These are phyloP conservation scores for Populus trichocarpa DNA, from an alignment of 441 rosid genomes.

Conservation along the genomic window DNA sequence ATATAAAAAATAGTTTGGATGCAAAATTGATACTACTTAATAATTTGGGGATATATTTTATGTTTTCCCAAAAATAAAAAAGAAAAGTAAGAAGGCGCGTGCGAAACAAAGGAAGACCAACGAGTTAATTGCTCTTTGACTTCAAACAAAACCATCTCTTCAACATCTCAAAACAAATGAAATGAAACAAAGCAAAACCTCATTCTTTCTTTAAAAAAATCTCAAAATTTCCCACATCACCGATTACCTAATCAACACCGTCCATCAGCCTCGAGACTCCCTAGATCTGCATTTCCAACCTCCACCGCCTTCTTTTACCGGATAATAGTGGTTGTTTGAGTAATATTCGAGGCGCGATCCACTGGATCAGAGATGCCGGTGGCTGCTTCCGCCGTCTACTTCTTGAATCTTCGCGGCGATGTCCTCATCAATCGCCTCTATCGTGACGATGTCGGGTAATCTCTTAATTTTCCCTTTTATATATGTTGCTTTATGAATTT, in stretches of 20 bases:
- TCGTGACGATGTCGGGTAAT: constrained; percentile 93
- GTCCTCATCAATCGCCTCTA: constrained; percentile 98
- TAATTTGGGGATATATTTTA: neutral
- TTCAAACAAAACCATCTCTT: neutral
- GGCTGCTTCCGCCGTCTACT: constrained; percentile 97
- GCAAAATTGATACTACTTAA: neutral
- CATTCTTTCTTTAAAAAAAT: neutral
- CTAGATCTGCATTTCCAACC: constrained; percentile 13
- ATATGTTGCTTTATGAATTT: no score
- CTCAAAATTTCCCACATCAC: neutral
- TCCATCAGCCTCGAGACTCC: neutral
- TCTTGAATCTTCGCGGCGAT: constrained; percentile 95
- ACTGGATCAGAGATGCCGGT: constrained; percentile 85
- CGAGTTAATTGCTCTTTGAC: neutral
- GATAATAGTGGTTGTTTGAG: neutral
- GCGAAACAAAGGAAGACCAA: neutral
- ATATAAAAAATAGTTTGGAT: neutral
- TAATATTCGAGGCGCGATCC: constrained; percentile 14
- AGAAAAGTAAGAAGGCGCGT: neutral
- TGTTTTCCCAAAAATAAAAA: neutral
- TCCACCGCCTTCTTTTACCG: neutral
- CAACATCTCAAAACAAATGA: neutral
- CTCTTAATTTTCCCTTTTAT: neutral
- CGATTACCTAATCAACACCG: neutral
- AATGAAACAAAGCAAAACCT: neutral